Percentiles rank a stretch among this genome's conserved stretches.
These are phyloP conservation scores for Gymnopus androsaceus DNA, from an alignment of 1,284 basidiomycete species.

Conservation along the genomic window DNA sequence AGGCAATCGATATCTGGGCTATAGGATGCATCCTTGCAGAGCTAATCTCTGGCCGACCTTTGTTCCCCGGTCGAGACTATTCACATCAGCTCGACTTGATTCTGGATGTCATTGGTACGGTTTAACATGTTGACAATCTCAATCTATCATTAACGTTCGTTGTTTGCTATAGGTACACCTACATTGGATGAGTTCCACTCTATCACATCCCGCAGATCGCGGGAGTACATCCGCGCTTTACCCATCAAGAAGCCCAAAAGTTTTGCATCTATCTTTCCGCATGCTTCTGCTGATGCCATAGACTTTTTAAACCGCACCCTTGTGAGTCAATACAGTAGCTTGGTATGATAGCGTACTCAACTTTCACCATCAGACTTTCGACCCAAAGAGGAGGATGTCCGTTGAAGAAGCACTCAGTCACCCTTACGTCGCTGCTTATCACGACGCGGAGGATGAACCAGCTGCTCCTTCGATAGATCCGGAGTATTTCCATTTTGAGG, in stretches of 20 bases:
- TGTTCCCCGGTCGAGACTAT: slow-evolving; percentile 90
- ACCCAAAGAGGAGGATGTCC: slow-evolving; percentile 83
- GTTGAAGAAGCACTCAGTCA: slow-evolving; percentile 86
- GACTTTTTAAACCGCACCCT: slow-evolving; percentile 85
- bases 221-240: slow-evolving; percentile 82
- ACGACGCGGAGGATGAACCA: slow-evolving; percentile 90
- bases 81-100: slow-evolving; percentile 86
- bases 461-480: slow-evolving; percentile 86
- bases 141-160: no score
- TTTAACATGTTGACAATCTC: not conserved
- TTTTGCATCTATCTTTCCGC: slow-evolving; percentile 68
- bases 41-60: slow-evolving; percentile 75
- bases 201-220: slow-evolving; percentile 80
- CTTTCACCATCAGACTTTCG: slow-evolving; percentile 61
- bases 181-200: slow-evolving; percentile 87
- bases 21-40: slow-evolving; percentile 91
- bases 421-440: slow-evolving; percentile 56
- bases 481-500: slow-evolving; percentile 93
- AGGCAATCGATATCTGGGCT: slow-evolving; percentile 85
- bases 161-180: slow-evolving; percentile 52
- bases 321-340: slow-evolving; percentile 47
- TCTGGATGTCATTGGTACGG: slow-evolving; percentile 77
- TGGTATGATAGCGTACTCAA: not conserved
- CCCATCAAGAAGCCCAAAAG: slow-evolving; percentile 69
- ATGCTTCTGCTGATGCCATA: slow-evolving; percentile 72